Evolutionary conservation across 2,329 filamentous ascomycete species (phyloP), one percentile per base, ranked within the genome.

Genomic region (Didymella sp.): DNA sequence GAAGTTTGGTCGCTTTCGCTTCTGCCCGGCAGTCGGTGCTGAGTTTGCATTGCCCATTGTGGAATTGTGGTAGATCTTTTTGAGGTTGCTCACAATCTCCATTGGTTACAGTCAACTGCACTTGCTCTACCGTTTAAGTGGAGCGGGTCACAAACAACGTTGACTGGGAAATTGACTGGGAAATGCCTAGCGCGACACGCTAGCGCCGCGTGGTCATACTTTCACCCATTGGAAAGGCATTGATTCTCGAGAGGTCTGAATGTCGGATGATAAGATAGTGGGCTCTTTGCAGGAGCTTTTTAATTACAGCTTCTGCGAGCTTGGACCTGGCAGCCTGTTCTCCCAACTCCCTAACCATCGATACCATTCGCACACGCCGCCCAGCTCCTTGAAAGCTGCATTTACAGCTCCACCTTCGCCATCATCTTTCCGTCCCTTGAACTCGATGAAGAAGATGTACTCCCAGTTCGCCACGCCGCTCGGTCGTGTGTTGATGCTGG

Each of bases 401-500:
- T 84, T 81, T 15, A 92, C 87, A 59, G 81, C 80, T 49, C 83
- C 80, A 2, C 81, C 80, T 66, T 52, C 59, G 0, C 86, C 85
- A 12, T 91, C 87, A 57, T 81, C 80, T 63, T 77, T 78, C 73
- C 86, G 83, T 1, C 89, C 89, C 73, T 89, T 85, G 68, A 96
- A 92, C 80, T 98, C 94, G 27, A 97, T 88, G 72, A 98, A 93
- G 79, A 98, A 97, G 33, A 97, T 85, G 78, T 98, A 98, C 73
- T 96, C 88, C 85, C 96, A 98, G 19, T 89, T 86, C 64, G 81
- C 79, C 35, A 84, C 80, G 53, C 90, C 84, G 68, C 90, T 92
- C 5, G 94, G 94, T 62, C 94, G 80, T 63, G 90, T 92, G 73
- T 92, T 93, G 76, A 98, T 96, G 74, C 89, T 94, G 27, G 93